Conservation (phyloP, 345 rosid genomes). For the Hibiscus tridactylites region DNA sequence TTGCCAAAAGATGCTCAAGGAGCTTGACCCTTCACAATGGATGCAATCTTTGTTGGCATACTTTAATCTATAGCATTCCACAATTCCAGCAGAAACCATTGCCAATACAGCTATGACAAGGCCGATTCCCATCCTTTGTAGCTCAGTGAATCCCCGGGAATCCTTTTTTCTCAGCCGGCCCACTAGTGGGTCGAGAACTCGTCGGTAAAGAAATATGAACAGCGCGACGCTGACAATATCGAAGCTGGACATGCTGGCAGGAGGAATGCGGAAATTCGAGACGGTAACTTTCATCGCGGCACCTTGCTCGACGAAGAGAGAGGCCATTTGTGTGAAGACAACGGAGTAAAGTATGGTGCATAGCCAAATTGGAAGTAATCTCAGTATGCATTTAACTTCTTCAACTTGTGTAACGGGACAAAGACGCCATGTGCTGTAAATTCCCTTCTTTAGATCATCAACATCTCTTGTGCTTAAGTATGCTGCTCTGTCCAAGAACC, state of each 20-base stretch:
- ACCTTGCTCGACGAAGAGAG: slow-evolving; percentile 97
- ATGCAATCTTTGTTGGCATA: slow-evolving; percentile 57
- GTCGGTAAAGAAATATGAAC: slow-evolving; percentile 79
- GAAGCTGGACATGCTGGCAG: slow-evolving; percentile 99
- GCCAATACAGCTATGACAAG: slow-evolving; percentile 84
- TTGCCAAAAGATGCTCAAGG: slow-evolving; percentile 97
- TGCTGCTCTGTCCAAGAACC: slow-evolving; percentile 95
- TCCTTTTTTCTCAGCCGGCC: slow-evolving; percentile 39
- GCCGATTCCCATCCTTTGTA: slow-evolving; percentile 94
- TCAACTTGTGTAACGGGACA: slow-evolving; percentile 94
- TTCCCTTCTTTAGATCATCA: slow-evolving; percentile 51
- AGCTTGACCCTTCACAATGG: slow-evolving; percentile 79
- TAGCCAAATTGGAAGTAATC: slow-evolving; percentile 92
- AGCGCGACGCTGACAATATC: slow-evolving; percentile 89
- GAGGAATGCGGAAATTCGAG: slow-evolving; percentile 67
- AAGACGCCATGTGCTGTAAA: slow-evolving; percentile 55
- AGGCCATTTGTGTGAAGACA: slow-evolving; percentile 98
- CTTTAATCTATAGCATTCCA: slow-evolving; percentile 70
- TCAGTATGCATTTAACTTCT: slow-evolving; percentile 94
- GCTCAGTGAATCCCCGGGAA: slow-evolving; percentile 66
- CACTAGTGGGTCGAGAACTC: slow-evolving; percentile 71
- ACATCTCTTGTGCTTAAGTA: slow-evolving; percentile 54
- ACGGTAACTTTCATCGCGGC: slow-evolving; percentile 86
- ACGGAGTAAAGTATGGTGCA: slow-evolving; percentile 95
- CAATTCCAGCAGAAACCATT: slow-evolving; percentile 80